Base-by-base conservation (phyloP, 805 yeast species). In the Lipomyces oligophaga region DNA sequence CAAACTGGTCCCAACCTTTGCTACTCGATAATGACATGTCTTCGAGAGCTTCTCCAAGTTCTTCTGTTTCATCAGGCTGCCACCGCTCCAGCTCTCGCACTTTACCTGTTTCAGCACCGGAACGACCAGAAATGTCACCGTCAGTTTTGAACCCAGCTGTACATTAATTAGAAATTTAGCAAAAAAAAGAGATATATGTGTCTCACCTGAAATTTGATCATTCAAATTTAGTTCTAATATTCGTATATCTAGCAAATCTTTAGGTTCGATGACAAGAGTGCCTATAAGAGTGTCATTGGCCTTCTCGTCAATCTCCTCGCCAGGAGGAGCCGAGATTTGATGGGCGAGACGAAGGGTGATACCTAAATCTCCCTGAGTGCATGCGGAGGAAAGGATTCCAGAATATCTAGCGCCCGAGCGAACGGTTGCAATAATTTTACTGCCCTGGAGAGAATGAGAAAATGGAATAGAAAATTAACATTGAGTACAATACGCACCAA, bases 1-100 rank as follows among this genome's bases (percentile, higher is more conserved):
- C 83, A 67, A 93, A 93, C 69, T 93, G 98, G 67, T 93, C 96
- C 97, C 97, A 93, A 7, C 26, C 11, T 5, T 63, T 61, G 13
- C 66, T 68, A 19, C 53, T 52, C 6, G 58, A 58, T n/a, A n/a
- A n/a, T 3, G 44, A 34, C 20, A 53, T 18, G 11, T 70, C 73
- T 41, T 72, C 75, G 22, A 73, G 58, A 8, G 59, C 43, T 58
- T 61, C 34, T 24, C 40, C 38, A 18, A 41, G 24, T 3, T 40
- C 58, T n/a, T 61, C 62, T 10, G 58, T 62, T 16, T 62, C 77
- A 42, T 83, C 94, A 3, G 95, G 95, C 18, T 77, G 77, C 98
- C 98, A 90, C 59, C 72, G 75, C 66, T 84, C 79, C 44, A 93
- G 75, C 59, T 82, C 88, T 49, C 95, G 77, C 65, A 85, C 93